Evolutionary conservation across 2,329 filamentous ascomycete genomes (phyloP), one percentile per base, ranked within the genome.

Genomic region (Colletotrichum cuscutae): DNA sequence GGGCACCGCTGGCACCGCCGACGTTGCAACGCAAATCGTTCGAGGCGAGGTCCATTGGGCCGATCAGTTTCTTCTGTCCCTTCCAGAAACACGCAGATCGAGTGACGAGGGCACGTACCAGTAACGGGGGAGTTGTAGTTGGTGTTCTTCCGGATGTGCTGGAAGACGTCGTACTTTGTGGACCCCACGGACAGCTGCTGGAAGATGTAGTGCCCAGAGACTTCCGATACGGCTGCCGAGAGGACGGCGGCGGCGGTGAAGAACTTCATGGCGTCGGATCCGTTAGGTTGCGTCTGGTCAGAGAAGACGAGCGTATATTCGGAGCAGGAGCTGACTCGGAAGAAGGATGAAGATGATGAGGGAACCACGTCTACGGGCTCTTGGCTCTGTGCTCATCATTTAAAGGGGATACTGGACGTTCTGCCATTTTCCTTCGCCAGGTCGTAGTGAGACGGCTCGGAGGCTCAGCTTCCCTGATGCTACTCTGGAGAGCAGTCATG

Each of bases 21-120:
- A 79, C 80, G 75, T 83, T 84, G 80, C 82, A 84, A 66, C 82
- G 77, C 63, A 84, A 77, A 73, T 83, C 81, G 60, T 79, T 78
- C 11, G 81, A 83, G n/a, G 77, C 52, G 64, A 84, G 76, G 37
- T 83, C 81, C 82, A n/a, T 1, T 8, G 42, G 7, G 19, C 35
- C 3, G 60, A 53, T 32, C 2, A 53, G 12, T 42, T 9, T 19
- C 8, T 42, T 11, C 11, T n/a, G 11, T 7, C 4, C n/a, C 28
- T 3, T 13, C 11, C 22, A 32, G 12, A 22, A 24, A 32, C 13
- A 22, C 42, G 15, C 19, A 8, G 3, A 8, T 22, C 4, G 3
- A 42, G 19, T 49, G 42, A 11, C 5, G 15, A 8, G 9, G 7
- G 30, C 24, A n/a, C 69, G 57, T 71, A 77, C 77, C 76, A 42